Base-by-base conservation (phyloP, 345 rosid genomes). In the Citrus cavaleriei region DNA sequence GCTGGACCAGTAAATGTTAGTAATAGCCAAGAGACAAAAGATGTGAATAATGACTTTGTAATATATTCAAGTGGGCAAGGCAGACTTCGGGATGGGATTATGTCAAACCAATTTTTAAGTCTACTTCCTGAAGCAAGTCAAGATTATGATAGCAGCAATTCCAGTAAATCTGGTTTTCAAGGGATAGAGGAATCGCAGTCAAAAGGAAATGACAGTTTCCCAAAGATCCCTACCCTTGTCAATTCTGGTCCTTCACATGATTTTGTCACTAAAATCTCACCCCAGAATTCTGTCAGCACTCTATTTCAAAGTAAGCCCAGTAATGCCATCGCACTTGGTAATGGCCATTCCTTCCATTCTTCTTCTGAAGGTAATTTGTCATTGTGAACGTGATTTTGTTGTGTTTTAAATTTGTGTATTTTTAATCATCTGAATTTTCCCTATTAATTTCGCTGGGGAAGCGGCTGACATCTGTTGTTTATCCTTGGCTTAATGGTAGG, bases 401-500 rank as follows among this genome's bases (percentile, higher is more conserved):
- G 22, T 51, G 32, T 49, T 64, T 22, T 12, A 10, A 18, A 51
- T 21, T 46, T 22, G 21, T 57, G 42, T 59, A 21, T 58, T 74
- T 66, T 67, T 70, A 81, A 9, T 37, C 63, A 62, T 80, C 10
- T 30, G n/a, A 57, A 7, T 24, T 7, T 40, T 62, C 28, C 18
- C 5, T 59, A 40, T 25, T 42, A 59, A 27, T 57, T 80, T 58
- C 46, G 78, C 70, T 37, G 64, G 38, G 30, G 72, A 68, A 80
- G 69, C 54, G 71, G 61, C 82, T 81, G 78, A 81, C 54, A 32
- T 65, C 42, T n/a, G 28, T 73, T 34, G 18, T 40, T 3, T 32
- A 30, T 76, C 37, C 77, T 85, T 35, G 76, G 77, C 64, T 77
- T 81, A 77, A 78, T 88, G 82, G 77, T 76, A 86, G 92, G 85